Conservation (phyloP, 2,329 filamentous ascomycete species). For the Ambrosiella xylebori region DNA sequence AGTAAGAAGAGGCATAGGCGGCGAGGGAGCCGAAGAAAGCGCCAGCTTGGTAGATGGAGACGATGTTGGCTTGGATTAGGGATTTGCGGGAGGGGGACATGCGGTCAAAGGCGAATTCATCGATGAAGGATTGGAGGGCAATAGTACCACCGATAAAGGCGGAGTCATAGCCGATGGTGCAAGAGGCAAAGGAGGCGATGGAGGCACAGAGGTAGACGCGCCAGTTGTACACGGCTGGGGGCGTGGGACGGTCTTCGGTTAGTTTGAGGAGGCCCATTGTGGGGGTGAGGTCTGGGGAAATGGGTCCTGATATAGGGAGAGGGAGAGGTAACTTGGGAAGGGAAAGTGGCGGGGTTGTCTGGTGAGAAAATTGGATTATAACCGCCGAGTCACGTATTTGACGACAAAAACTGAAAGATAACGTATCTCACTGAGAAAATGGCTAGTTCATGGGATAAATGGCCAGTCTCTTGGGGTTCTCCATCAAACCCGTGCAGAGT, state of each 20-base stretch:
- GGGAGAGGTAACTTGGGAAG: background rate
- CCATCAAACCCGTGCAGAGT: background rate
- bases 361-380: background rate
- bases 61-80: conserved; percentile 55
- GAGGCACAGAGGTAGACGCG: conserved; percentile 37
- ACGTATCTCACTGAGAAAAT: background rate
- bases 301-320: background rate
- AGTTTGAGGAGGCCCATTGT: conserved; percentile 31
- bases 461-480: background rate
- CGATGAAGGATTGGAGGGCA: conserved; percentile 28
- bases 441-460: background rate
- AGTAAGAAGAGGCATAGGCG: conserved; percentile 49
- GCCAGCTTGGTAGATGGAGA: conserved; percentile 62
- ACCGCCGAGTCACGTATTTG: background rate
- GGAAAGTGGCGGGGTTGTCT: background rate
- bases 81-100: conserved; percentile 33
- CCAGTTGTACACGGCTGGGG: conserved; percentile 42
- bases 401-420: background rate
- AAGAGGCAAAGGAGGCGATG: conserved; percentile 38
- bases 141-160: conserved; percentile 68
- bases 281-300: background rate
- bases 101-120: conserved; percentile 46
- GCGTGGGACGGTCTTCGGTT: conserved; percentile 40
- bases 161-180: conserved; percentile 36
- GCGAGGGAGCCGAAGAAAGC: conserved; percentile 66